phyloP scores from a whole-genome alignment of 2,329 filamentous ascomycete genomes.

The Aspergillus ochraceoroseus region DNA sequence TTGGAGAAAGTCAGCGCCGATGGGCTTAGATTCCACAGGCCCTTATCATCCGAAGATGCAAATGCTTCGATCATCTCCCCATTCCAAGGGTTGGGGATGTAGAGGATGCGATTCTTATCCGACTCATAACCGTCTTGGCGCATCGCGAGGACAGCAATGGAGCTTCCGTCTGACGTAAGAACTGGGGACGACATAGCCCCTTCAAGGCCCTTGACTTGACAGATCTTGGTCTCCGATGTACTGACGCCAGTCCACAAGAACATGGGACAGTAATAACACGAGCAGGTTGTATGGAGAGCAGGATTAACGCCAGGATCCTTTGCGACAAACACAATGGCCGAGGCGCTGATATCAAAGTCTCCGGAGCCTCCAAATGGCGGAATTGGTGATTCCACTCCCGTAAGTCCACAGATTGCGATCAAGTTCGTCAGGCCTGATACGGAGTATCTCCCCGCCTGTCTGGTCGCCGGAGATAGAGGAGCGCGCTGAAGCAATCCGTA shows the following conservation, averaged over 20 bases:
- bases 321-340: slow-evolving; percentile 45
- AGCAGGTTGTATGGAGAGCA: slow-evolving; percentile 46
- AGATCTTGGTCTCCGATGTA: slow-evolving; percentile 30
- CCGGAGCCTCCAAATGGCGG: slow-evolving; percentile 46
- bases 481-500: slow-evolving; percentile 45
- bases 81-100: slow-evolving; percentile 42
- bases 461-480: slow-evolving; percentile 35
- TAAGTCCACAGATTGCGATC: slow-evolving; percentile 37
- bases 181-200: slow-evolving; percentile 46
- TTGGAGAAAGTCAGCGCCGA: slow-evolving; percentile 39
- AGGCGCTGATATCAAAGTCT: slow-evolving; percentile 46
- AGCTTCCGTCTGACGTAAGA: slow-evolving; percentile 42
- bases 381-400: slow-evolving; percentile 45
- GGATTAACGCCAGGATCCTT: slow-evolving; percentile 45
- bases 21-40: slow-evolving; percentile 43
- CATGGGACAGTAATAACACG: slow-evolving; percentile 45
- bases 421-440: slow-evolving; percentile 44
- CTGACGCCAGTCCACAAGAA: slow-evolving; percentile 40
- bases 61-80: slow-evolving; percentile 40
- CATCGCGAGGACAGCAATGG: slow-evolving; percentile 44
- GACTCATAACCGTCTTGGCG: slow-evolving; percentile 45
- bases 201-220: slow-evolving; percentile 33
- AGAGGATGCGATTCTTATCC: slow-evolving; percentile 45
- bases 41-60: slow-evolving; percentile 34
- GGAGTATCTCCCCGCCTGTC: slow-evolving; percentile 37